Conservation (phyloP, 768 basidiomycete genomes). For the Podaxis sp. region DNA sequence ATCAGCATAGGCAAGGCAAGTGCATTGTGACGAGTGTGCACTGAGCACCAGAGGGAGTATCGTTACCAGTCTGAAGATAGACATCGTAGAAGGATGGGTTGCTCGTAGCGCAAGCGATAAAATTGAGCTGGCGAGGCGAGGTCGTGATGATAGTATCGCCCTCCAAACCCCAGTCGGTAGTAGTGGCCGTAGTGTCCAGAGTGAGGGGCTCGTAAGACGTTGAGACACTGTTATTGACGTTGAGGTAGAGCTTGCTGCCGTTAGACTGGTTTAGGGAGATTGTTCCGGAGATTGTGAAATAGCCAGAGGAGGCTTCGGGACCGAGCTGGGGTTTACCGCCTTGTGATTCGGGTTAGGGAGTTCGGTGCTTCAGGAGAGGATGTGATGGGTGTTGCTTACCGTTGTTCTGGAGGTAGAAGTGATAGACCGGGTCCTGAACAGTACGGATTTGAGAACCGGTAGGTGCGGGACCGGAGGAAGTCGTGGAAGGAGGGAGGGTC, state of each 20-base stretch:
- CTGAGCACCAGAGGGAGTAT: slow-evolving; percentile 33
- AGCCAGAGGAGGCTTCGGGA: slow-evolving; percentile 44
- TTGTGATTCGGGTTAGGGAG: slow-evolving; percentile 15
- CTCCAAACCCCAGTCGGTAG: slow-evolving; percentile 53
- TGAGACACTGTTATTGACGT: slow-evolving; percentile 36
- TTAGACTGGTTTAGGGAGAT: slow-evolving; percentile 39
- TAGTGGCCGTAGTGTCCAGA: slow-evolving; percentile 40
- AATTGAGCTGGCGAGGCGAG: slow-evolving; percentile 47
- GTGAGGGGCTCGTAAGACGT: slow-evolving; percentile 46
- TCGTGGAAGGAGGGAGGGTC: slow-evolving; percentile 22
- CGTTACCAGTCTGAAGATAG: slow-evolving; percentile 48
- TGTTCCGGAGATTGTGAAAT: slow-evolving; percentile 44
- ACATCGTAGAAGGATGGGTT: slow-evolving; percentile 37
- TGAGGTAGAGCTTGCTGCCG: slow-evolving; percentile 43
- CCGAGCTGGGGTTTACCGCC: slow-evolving; percentile 47
- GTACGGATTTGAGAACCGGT: slow-evolving; percentile 49
- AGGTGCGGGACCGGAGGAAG: slow-evolving; percentile 29
- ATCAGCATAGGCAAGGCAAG: slow-evolving; percentile 39
- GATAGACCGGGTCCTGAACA: slow-evolving; percentile 48
- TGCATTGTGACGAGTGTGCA: slow-evolving; percentile 39
- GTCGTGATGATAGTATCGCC: slow-evolving; percentile 58
- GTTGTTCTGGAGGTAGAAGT: slow-evolving; percentile 50
- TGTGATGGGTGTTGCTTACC: slow-evolving; percentile 25
- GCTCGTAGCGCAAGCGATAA: slow-evolving; percentile 45
- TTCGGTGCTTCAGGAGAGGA: background rate